Conservation (phyloP, 768 basidiomycete species). For the Boletus barrowsii region DNA sequence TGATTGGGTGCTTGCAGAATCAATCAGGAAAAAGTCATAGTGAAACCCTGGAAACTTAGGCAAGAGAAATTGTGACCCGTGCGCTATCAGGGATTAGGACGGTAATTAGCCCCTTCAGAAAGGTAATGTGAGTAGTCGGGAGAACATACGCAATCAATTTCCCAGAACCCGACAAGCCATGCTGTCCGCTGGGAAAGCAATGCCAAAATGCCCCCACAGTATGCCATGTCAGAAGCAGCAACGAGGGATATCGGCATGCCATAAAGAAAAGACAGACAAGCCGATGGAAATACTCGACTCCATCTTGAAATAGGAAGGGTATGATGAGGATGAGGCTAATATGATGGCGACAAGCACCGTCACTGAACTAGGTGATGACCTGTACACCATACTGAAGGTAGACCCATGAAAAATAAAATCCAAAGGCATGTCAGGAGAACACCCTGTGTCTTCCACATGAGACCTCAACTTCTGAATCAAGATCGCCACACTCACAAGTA, state of each 20-base stretch:
- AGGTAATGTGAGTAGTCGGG: not conserved
- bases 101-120: not conserved
- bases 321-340: constrained; percentile 76
- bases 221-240: constrained; percentile 72
- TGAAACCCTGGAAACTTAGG: constrained; percentile 88
- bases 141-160: constrained; percentile 63
- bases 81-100: constrained; percentile 81
- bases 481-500: constrained; percentile 54
- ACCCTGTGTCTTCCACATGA: constrained; percentile 44
- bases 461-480: not conserved
- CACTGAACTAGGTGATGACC: constrained; percentile 64
- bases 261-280: constrained; percentile 78
- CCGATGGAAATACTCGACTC: constrained; percentile 65
- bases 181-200: constrained; percentile 59
- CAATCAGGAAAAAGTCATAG: constrained; percentile 85
- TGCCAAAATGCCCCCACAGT: constrained; percentile 76
- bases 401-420: constrained; percentile 86
- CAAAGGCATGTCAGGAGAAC: constrained; percentile 86
- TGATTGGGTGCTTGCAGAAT: constrained; percentile 93
- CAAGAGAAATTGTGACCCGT: constrained; percentile 84
- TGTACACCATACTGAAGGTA: constrained; percentile 90
- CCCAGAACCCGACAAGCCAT: constrained; percentile 90
- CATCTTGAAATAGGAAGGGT: constrained; percentile 68
- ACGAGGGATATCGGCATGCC: constrained; percentile 88
- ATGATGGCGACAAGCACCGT: constrained; percentile 53